Base-by-base conservation (phyloP, 129 eudicot genomes). In the Scalesia atractyloides region DNA sequence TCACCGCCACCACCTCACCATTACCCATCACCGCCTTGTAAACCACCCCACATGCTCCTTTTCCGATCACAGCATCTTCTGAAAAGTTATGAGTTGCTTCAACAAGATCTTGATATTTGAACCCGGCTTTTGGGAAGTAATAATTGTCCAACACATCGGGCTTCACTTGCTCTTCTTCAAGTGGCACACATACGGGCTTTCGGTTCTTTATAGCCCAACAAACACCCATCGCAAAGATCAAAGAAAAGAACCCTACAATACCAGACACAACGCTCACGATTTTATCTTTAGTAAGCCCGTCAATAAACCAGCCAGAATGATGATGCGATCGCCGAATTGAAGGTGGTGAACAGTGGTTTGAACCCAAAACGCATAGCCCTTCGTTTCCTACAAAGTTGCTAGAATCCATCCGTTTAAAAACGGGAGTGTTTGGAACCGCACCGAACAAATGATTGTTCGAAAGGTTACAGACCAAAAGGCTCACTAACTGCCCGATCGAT, bases 21-120 rank as follows among this genome's bases (percentile, higher is more conserved):
- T 82, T 64, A 57, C 70, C 73, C 95, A 89, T 85, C 54, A 78
- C 80, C n/a, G 98, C 98, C 74, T 84, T 93, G 79, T 89, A 93
- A 26, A 93, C 98, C 19, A 84, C 83, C 16, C 98, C 98, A 79
- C 95, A 93, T 1, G 96, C 98, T 58, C 98, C 98, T 57, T 80
- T 89, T 43, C 98, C 98, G n/a, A 93, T 77, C 48, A 93, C 80
- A 22, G 80, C 86, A 22, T 73, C 69, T 20, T 89, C 95, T 7
- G 96, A 81, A 75, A 93, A 93, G 63, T 93, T 82, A 46, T 69
- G 87, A 7, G 98, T 93, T 44, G 98, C 96, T 58, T 80, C 94
- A 37, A 93, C 85, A 19, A 93, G 84, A 77, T 89, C 98, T 61
- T 87, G 90, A 77, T 87, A 89, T 16, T 70, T 75, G 73, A 93